Evolutionary conservation across 441 rosid genomes (phyloP).

Genomic region (Caryocar brasiliense): DNA sequence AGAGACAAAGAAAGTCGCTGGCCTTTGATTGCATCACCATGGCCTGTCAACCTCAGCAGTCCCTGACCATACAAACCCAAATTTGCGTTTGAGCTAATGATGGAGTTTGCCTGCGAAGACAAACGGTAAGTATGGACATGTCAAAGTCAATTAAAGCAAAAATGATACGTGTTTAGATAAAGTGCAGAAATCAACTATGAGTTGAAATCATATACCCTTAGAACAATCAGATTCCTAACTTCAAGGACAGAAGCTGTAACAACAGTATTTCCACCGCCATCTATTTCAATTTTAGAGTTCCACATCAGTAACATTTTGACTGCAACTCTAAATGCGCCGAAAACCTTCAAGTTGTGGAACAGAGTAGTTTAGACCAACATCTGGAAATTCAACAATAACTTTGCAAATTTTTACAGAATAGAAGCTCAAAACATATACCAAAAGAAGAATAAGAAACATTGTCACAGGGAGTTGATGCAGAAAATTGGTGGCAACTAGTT

Average conservation of each 20-base stretch:
- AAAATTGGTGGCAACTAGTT: not conserved
- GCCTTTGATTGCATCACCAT: conserved; percentile 84
- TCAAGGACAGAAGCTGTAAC: conserved; percentile 90
- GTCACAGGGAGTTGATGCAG: not conserved
- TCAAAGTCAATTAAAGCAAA: conserved; percentile 7
- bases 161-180: not conserved
- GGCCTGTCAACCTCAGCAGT: conserved; percentile 66
- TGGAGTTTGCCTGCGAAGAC: conserved; percentile 66
- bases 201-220: conserved; percentile 49
- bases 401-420: conserved; percentile 11
- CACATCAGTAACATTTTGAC: conserved; percentile 94
- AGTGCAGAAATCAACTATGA: conserved; percentile 1
- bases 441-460: not conserved
- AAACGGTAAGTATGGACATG: conserved; percentile 11
- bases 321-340: conserved; percentile 90
- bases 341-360: conserved; percentile 58
- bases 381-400: conserved; percentile 2
- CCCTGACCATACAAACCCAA: conserved; percentile 95
- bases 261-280: conserved; percentile 88
- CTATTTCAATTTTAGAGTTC: conserved; percentile 88
- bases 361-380: conserved; percentile 10
- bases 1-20: conserved; percentile 92
- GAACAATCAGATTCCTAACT: conserved; percentile 92
- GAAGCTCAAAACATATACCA: not conserved
- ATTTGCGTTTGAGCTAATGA: conserved; percentile 79